A percentile compares a stretch with the other conserved stretches of the same genome.
Conservation (phyloP, 1,284 basidiomycete species). For the Rhodotorula sp. region DNA sequence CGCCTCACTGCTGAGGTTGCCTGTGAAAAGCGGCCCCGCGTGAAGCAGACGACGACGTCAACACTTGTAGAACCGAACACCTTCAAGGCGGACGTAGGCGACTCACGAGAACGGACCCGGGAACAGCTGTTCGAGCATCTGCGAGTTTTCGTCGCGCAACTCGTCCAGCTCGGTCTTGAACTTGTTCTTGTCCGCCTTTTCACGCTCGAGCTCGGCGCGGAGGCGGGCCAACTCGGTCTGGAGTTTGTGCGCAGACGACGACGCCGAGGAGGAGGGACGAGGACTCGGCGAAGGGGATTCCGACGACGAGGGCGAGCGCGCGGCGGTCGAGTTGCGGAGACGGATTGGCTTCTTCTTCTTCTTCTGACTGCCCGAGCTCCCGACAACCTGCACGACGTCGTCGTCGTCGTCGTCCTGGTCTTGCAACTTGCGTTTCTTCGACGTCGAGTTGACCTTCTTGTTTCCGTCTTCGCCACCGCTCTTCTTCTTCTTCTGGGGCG, state of each 20-base stretch:
- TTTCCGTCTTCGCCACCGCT: not conserved
- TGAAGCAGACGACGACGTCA: too few relatives aligned
- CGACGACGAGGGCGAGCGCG: too few relatives aligned
- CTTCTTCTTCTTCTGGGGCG: not conserved
- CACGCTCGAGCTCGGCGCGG: not conserved
- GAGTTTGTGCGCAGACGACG: too few relatives aligned
- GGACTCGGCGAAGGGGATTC: too few relatives aligned
- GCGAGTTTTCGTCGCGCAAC: not conserved
- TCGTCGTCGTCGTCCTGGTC: not conserved
- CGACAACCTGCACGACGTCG: not conserved
- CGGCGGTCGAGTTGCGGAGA: not conserved
- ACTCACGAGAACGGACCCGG: not conserved
- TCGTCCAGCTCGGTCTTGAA: too few relatives aligned
- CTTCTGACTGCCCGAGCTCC: not conserved
- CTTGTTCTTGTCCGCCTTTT: not conserved
- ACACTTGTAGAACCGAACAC: too few relatives aligned
- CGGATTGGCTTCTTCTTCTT: not conserved
- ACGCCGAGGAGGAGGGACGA: too few relatives aligned
- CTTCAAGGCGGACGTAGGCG: too few relatives aligned
- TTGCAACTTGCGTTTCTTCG: not conserved
- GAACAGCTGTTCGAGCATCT: not conserved
- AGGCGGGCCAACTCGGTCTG: too few relatives aligned
- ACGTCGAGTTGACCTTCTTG: not conserved
- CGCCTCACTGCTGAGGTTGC: too few relatives aligned
- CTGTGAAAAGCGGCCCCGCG: too few relatives aligned